Conservation (phyloP, 2,329 filamentous ascomycete genomes). For the Pseudogymnoascus sp. region DNA sequence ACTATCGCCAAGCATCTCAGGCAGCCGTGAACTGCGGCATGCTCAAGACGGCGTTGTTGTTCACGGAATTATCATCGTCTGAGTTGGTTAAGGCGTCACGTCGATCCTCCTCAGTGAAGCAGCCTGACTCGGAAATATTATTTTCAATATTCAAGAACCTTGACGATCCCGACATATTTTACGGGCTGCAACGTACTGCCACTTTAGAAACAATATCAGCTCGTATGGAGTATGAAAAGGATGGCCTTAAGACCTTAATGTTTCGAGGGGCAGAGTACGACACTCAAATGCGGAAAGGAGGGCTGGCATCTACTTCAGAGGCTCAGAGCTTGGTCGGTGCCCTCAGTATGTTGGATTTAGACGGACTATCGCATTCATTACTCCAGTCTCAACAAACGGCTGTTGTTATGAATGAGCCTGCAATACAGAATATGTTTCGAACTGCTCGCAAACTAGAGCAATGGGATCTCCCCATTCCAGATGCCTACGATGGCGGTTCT, state of each 20-base stretch:
- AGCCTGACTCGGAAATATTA: slow-evolving; percentile 57
- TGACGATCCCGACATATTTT: slow-evolving; percentile 93
- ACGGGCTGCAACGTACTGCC: slow-evolving; percentile 74
- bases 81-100: slow-evolving; percentile 52
- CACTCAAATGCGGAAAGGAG: slow-evolving; percentile 62
- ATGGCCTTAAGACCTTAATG: slow-evolving; percentile 78
- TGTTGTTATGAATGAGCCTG: slow-evolving; percentile 48
- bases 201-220: slow-evolving; percentile 71
- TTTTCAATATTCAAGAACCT: slow-evolving; percentile 83
- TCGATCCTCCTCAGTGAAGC: slow-evolving; percentile 53
- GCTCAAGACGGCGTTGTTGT: slow-evolving; percentile 77
- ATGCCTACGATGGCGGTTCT: slow-evolving; percentile 52
- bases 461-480: slow-evolving; percentile 80
- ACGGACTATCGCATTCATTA: slow-evolving; percentile 77
- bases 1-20: slow-evolving; percentile 61
- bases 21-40: slow-evolving; percentile 74
- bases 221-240: slow-evolving; percentile 80
- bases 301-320: slow-evolving; percentile 50
- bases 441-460: slow-evolving; percentile 78
- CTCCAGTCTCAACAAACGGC: slow-evolving; percentile 57
- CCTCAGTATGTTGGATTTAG: slow-evolving; percentile 72
- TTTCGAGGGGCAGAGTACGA: slow-evolving; percentile 90
- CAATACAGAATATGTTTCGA: slow-evolving; percentile 65
- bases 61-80: slow-evolving; percentile 66
- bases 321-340: slow-evolving; percentile 66